Conservation (phyloP, 1,284 basidiomycete species). For the Cystobasidium slooffiae region DNA sequence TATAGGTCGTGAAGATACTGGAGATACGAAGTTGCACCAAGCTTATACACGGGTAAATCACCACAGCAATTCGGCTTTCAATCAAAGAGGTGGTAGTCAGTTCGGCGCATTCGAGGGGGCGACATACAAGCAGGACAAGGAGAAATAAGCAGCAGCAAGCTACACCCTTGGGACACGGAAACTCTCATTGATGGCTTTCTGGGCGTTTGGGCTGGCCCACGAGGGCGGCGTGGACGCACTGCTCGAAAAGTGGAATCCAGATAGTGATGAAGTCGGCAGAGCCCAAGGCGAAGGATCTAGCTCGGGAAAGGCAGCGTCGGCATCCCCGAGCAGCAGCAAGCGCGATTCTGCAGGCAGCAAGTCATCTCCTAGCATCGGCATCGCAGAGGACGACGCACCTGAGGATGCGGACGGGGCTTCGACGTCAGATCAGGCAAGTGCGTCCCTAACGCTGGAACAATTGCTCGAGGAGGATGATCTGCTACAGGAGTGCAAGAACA, state of each 20-base stretch:
- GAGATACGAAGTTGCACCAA: too few relatives aligned
- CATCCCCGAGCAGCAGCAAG: neutral
- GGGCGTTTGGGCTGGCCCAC: conserved; percentile 36
- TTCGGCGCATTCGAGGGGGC: too few relatives aligned
- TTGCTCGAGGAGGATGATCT: conserved; percentile 47
- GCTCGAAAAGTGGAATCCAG: conserved; percentile 34
- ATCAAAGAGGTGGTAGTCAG: too few relatives aligned
- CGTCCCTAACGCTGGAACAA: conserved; percentile 37
- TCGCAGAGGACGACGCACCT: conserved; percentile 4
- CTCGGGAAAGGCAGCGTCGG: neutral
- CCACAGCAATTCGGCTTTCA: too few relatives aligned
- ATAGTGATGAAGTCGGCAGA: neutral
- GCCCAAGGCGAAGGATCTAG: neutral
- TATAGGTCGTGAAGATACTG: too few relatives aligned
- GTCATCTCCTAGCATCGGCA: conserved; percentile 22
- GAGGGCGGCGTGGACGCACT: conserved; percentile 31
- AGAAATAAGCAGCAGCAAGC: too few relatives aligned
- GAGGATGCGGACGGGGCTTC: neutral
- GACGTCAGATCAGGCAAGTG: neutral
- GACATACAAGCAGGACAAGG: too few relatives aligned
- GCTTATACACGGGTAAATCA: too few relatives aligned
- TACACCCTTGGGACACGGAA: neutral
- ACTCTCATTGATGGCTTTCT: conserved; percentile 32
- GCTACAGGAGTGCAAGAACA: conserved; percentile 44
- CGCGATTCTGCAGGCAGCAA: neutral